Evolutionary conservation across 176 grass and related monocot genomes (phyloP).

Genomic region (Melocanna baccifera): DNA sequence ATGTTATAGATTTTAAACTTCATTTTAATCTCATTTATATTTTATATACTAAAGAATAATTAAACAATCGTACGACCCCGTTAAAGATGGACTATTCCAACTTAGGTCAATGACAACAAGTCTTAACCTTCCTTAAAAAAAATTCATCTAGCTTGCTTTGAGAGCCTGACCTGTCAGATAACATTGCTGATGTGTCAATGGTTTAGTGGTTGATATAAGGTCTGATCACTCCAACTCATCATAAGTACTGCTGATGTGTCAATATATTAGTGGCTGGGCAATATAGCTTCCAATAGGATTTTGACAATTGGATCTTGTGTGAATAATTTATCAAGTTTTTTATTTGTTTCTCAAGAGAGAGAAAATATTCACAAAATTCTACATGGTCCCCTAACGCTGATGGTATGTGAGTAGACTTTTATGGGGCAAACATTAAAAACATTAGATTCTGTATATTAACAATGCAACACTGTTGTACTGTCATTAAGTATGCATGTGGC

Average conservation of each 20-base stretch:
- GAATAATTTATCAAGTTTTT: not conserved
- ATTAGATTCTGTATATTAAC: not conserved
- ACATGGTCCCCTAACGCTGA: too few species aligned
- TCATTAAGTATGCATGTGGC: not conserved
- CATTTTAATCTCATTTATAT: not conserved
- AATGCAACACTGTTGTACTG: not conserved
- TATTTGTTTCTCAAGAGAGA: not conserved
- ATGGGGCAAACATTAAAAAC: too few species aligned
- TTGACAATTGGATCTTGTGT: slow-evolving; percentile 2
- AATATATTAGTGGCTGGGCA: slow-evolving; percentile 22
- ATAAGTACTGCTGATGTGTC: slow-evolving; percentile 28
- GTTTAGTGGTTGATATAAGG: not conserved
- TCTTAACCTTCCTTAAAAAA: not conserved
- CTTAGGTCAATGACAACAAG: not conserved
- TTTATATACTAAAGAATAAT: not conserved
- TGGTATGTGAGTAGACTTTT: too few species aligned
- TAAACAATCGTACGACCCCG: not conserved
- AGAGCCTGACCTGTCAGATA: not conserved
- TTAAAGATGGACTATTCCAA: not conserved
- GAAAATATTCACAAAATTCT: slow-evolving; percentile 1
- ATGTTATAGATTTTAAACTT: not conserved
- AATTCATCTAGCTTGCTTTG: not conserved
- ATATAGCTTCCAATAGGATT: slow-evolving; percentile 1
- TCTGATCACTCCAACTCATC: not conserved
- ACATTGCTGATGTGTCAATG: slow-evolving; percentile 23